Evolutionary conservation across 139 green algal species (phyloP), one percentile per base, ranked within the genome.

Genomic region (Haematococcus sp.): DNA sequence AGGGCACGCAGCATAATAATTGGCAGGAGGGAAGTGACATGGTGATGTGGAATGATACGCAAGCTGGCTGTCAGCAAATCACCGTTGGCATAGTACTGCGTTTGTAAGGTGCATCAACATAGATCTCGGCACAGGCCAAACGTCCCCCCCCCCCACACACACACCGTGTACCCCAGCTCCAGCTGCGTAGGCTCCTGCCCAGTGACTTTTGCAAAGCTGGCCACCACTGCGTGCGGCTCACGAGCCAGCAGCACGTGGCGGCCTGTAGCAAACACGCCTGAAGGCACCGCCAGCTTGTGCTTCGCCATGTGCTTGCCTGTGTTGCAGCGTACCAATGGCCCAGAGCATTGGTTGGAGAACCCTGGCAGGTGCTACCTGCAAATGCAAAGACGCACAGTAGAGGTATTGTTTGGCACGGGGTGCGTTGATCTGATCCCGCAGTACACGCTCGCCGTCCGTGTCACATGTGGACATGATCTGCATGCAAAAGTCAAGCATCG

Each of bases 301-400:
- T 95, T 95, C 15, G 78, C 86, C 58, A 94, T 93, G 81, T 93
- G 89, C 78, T 94, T 93, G 25, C 49, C 52, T 73, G 72, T 0
- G 43, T 33, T 60, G n/a, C 64, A 23, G 31, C 60, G 43, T 40
- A 51, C 44, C n/a, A n/a, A 25, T 20, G 59, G 28, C 51, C 55
- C 22, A 25, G 23, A 60, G 40, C 40, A 49, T 49, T 49, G n/a
- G n/a, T n/a, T n/a, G n/a, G n/a, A n/a, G n/a, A n/a, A n/a, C n/a
- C n/a, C n/a, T n/a, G n/a, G n/a, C n/a, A n/a, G n/a, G n/a, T n/a
- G n/a, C n/a, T n/a, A n/a, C n/a, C n/a, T n/a, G n/a, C n/a, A n/a
- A n/a, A n/a, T n/a, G n/a, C n/a, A n/a, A n/a, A n/a, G n/a, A 52
- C 61, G 20, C 43, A 25, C 32, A 20, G 54, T 32, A 32, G 54